Evolutionary conservation across 148 eudicot species (phyloP), one percentile per base, ranked within the genome.

Genomic region (Heliosperma pusillum): DNA sequence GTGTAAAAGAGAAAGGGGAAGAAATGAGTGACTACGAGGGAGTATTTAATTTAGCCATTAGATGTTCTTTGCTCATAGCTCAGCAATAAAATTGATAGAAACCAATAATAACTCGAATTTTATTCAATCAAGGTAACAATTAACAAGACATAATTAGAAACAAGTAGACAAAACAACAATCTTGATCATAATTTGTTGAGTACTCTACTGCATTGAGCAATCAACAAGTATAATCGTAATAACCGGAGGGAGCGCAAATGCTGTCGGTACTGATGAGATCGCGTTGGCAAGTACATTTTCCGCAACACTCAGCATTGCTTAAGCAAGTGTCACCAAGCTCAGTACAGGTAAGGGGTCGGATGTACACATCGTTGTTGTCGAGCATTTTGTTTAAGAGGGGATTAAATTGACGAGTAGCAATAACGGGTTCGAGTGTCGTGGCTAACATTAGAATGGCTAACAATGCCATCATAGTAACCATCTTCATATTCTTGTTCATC

Each of bases 211-310:
- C 4, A 53, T 53, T 53, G 58, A 53, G n/a, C 58, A 53, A 53
- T 53, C 58, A 53, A 53, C 58, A 53, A 53, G 58, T 53, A 19
- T 4, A 2, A 53, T 53, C 58, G 58, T 53, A 53, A 53, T 53
- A 53, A 53, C 58, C 58, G n/a, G 58, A 53, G 58, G 58, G 58
- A 1, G 58, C 58, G 58, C 58, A 53, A 53, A 53, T 53, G 58
- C 58, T 53, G 12, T 53, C 58, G 58, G 58, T 53, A 53, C 58
- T 53, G 58, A 53, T 12, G 5, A 13, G 20, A 53, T 53, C 58
- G 4, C 58, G 58, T 53, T 53, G 58, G n/a, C 58, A 53, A 19
- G 58, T 53, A 53, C 58, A 53, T 53, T 7, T 53, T 53, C 58
- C 58, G 20, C 58, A 53, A 53, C 58, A 53, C 9, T 53, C 19